Evolutionary conservation across 371 early-diverging fungal species (phyloP).

Genomic region (Rhizopus delemar): DNA sequence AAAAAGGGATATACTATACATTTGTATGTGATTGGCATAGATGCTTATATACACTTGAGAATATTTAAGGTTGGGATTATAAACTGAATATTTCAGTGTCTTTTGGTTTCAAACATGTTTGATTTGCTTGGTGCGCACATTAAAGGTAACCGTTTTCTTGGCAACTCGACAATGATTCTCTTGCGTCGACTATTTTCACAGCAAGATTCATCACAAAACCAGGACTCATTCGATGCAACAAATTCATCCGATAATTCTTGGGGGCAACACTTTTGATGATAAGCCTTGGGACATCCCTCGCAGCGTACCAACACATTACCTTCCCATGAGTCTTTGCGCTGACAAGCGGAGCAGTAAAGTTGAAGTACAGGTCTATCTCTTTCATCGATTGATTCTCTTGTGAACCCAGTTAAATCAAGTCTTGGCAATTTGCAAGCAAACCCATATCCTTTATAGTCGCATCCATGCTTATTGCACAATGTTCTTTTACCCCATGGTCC

Average conservation of each 20-base stretch:
- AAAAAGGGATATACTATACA: background rate
- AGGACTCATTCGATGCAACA: constrained; percentile 49
- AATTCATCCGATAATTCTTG: constrained; percentile 53
- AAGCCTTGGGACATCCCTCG: constrained; percentile 84
- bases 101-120: background rate
- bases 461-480: constrained; percentile 92
- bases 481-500: constrained; percentile 94
- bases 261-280: constrained; percentile 61
- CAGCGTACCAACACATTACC: constrained; percentile 77
- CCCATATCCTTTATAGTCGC: constrained; percentile 92
- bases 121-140: constrained; percentile 57
- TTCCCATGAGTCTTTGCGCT: constrained; percentile 62
- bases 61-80: too few relatives aligned
- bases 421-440: constrained; percentile 86
- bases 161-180: constrained; percentile 64
- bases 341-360: constrained; percentile 79
- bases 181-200: constrained; percentile 61
- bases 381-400: constrained; percentile 70
- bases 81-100: background rate
- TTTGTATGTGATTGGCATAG: background rate
- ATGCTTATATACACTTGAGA: background rate
- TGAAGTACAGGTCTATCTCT: constrained; percentile 86
- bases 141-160: constrained; percentile 65
- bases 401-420: constrained; percentile 76
- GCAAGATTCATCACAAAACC: constrained; percentile 76